Evolutionary conservation across 2,329 filamentous ascomycete species (phyloP), one percentile per base, ranked within the genome.

Genomic region (Dactylella cylindrospora): DNA sequence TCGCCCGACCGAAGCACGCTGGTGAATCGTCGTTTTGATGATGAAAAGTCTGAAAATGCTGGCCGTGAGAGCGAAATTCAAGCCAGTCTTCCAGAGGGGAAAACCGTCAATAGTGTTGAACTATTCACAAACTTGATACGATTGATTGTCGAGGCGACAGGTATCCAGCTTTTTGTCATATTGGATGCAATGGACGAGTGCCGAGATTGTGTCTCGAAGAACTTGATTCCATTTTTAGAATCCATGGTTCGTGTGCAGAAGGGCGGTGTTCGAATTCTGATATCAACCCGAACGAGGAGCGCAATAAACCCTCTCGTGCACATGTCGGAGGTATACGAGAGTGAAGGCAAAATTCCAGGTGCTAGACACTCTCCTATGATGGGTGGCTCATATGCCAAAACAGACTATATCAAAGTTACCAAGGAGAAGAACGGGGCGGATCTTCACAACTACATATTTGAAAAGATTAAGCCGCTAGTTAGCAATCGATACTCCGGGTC

Each of bases 161-260:
- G 9, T 22, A 5, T 44, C 32, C 26, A 22, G n/a, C 9, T 32
- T 13, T 31, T 32, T 32, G 15, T 44, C 17, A n/a, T 44, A 15
- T 9, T 44, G 4, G 40, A 44, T 44, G 40, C 40, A 13, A 13
- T 44, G 2, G 40, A 44, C 15, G 40, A 44, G 9, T 44, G 40
- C 7, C 13, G 23, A 7, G 40, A 44, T n/a, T 28, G 40, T 5
- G 4, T 12, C 5, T 5, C 29, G 2, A 29, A 10, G 17, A 12
- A 13, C 2, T 12, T 32, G 8, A 10, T 43, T 7, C 26, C 5
- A 9, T 10, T 25, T 15, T 28, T 44, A 9, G 3, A 31, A 28
- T 8, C 6, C 3, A 15, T 44, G 5, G 26, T 31, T 8, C 23
- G 5, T 3, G 13, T 5, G 3, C 3, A 4, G 23, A n/a, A 32